Percentiles rank a stretch among this genome's conserved stretches.
Evolutionary conservation across 768 basidiomycete genomes (phyloP).

Genomic region (Psilocybe cyanescens): DNA sequence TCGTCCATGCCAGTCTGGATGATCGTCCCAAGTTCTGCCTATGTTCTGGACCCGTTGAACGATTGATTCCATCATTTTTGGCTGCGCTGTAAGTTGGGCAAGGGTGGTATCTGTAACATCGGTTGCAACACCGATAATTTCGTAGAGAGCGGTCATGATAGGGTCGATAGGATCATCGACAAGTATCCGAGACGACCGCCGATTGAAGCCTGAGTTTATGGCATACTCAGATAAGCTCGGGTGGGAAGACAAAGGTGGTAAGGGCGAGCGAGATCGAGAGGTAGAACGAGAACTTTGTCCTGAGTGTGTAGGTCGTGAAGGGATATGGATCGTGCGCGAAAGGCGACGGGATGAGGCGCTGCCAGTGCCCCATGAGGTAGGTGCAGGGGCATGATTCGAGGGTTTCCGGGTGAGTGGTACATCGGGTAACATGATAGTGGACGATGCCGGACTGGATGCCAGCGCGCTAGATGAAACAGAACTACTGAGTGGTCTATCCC

Average conservation of each 20-base stretch:
- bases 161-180: conserved; percentile 87
- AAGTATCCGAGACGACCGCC: conserved; percentile 81
- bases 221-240: conserved; percentile 65
- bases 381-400: conserved; percentile 34
- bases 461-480: conserved; percentile 60
- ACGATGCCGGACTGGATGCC: conserved; percentile 63
- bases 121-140: conserved; percentile 90
- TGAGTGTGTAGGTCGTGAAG: conserved; percentile 65
- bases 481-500: conserved; percentile 63
- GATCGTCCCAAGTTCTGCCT: conserved; percentile 96
- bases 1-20: conserved; percentile 96
- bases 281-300: conserved; percentile 90
- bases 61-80: conserved; percentile 83
- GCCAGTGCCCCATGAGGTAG: conserved; percentile 59
- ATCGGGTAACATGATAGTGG: conserved; percentile 64
- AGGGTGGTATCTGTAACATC: conserved; percentile 92
- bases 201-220: conserved; percentile 50
- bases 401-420: conserved; percentile 69
- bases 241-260: conserved; percentile 72
- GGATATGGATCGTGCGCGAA: conserved; percentile 83
- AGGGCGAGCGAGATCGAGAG: conserved; percentile 92
- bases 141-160: conserved; percentile 89
- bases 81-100: conserved; percentile 80
- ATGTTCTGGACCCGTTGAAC: conserved; percentile 91
- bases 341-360: conserved; percentile 74